These are phyloP conservation scores for Parafenestella ontariensis DNA, from an alignment of 2,329 filamentous ascomycete genomes.

Conservation along the genomic window DNA sequence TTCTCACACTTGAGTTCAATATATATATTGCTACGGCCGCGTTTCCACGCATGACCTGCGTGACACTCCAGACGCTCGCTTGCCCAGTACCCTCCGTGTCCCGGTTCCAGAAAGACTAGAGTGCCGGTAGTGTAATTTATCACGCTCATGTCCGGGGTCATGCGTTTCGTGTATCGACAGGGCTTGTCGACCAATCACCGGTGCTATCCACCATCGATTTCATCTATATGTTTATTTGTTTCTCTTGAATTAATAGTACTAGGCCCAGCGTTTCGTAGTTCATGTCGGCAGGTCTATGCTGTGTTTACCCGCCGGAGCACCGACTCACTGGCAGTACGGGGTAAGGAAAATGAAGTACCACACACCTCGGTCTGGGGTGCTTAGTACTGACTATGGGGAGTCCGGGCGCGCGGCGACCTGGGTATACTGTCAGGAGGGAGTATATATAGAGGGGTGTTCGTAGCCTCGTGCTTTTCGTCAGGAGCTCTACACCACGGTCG, in stretches of 20 bases:
- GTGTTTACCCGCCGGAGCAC: slow-evolving; percentile 32
- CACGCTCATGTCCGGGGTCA: slow-evolving; percentile 14
- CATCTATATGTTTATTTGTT: slow-evolving; percentile 20
- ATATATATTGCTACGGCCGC: background rate
- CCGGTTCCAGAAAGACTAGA: background rate
- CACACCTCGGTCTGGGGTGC: slow-evolving; percentile 2
- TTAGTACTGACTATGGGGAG: slow-evolving; percentile 7
- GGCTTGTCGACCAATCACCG: slow-evolving; percentile 13
- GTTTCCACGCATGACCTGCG: background rate
- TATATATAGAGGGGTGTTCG: slow-evolving; percentile 14
- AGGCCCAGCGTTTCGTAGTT: slow-evolving; percentile 16
- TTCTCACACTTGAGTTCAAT: background rate
- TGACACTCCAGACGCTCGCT: background rate
- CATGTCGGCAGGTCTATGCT: slow-evolving; percentile 14
- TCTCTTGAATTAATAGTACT: slow-evolving; percentile 17
- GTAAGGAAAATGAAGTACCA: slow-evolving; percentile 12
- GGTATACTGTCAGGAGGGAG: background rate
- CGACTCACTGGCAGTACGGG: background rate
- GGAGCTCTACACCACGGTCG: background rate
- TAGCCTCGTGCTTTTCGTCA: background rate
- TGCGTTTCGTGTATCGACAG: slow-evolving; percentile 23
- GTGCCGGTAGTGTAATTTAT: slow-evolving; percentile 4
- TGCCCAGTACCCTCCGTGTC: background rate
- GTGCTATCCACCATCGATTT: slow-evolving; percentile 2
- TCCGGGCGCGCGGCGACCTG: background rate